Base-by-base conservation (phyloP, 495 filamentous ascomycete species). In the Zalerion maritima region DNA sequence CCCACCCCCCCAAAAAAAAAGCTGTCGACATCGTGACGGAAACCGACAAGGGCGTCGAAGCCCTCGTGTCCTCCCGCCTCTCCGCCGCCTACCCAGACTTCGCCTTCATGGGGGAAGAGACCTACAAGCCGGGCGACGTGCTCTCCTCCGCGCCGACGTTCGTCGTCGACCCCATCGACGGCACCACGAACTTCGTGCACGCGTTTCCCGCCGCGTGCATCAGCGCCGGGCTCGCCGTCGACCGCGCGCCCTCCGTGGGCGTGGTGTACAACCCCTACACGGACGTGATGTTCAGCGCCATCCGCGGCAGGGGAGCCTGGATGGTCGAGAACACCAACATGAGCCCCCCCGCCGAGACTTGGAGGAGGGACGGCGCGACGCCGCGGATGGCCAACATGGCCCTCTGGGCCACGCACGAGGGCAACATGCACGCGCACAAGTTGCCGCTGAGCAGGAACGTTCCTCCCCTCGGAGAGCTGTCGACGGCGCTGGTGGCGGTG, bases 171-270 rank as follows among this genome's bases (percentile, higher is more conserved):
- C 84, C 84, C 22, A 85, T 91, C 43, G 84, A 93, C 57, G 84
- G 84, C 34, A 91, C 82, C 8, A 73, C 73, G 26, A 93, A 93
- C 58, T 92, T 93, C 43, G 70, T 92, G 4, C 84, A 93, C 55
- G 61, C 62, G 29, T 78, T 81, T 55, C 79, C 83, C 9, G 66
- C 75, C 42, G 78, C 81, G 36, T 82, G 75, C 57, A 75, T 93
- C 44, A 85, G 79, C 6, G 73, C 91, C 8, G 84, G 80, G 18
- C 72, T 93, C 41, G 67, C 72, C 20, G 43, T 83, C 27, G 47
- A 63, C 38, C 67, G 65, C 23, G 34, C 40, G 6, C 81, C 84
- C 15, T 52, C 67, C 6, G 73, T 93, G 15, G 84, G 84, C 11
- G 72, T 93, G 18, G 71, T 93, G 29, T 92, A 79, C 55, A 89